Percentiles rank a stretch among this genome's conserved stretches.
Conservation (phyloP, 2,329 filamentous ascomycete species). For the Fusarium sublunatum region DNA sequence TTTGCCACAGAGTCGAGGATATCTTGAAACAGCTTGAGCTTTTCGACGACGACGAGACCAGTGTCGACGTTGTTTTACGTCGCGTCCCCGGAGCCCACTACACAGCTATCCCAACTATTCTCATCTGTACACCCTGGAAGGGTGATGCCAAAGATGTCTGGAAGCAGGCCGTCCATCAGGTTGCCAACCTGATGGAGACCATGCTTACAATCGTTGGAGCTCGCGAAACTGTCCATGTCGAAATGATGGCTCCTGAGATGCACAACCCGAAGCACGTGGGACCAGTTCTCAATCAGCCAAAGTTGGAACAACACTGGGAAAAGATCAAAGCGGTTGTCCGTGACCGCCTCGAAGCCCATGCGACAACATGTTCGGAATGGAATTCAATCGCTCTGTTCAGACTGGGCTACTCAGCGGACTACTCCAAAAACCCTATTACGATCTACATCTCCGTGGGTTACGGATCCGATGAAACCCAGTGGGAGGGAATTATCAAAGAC, state of each 20-base stretch:
- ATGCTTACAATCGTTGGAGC: neutral
- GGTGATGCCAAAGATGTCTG: neutral
- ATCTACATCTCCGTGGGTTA: constrained; percentile 2
- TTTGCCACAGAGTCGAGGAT: no score
- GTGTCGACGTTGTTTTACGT: no score
- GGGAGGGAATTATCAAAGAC: neutral
- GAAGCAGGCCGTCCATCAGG: neutral
- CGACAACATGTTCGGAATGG: neutral
- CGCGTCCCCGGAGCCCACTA: no score
- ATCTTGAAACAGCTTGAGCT: neutral
- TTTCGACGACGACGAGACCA: no score
- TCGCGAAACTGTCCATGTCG: neutral
- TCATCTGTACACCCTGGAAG: no score
- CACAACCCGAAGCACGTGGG: neutral
- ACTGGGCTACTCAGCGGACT: neutral
- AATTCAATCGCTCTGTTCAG: neutral
- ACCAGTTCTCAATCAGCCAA: neutral
- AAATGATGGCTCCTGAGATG: neutral
- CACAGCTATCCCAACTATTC: no score
- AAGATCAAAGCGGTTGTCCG: neutral
- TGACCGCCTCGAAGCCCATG: neutral
- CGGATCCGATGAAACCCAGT: constrained; percentile 1
- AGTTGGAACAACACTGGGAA: neutral
- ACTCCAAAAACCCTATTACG: neutral
- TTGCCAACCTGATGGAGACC: neutral